phyloP scores from a whole-genome alignment of 192 early-diverging fungal species.

The Globomyces pollinis-pini region DNA sequence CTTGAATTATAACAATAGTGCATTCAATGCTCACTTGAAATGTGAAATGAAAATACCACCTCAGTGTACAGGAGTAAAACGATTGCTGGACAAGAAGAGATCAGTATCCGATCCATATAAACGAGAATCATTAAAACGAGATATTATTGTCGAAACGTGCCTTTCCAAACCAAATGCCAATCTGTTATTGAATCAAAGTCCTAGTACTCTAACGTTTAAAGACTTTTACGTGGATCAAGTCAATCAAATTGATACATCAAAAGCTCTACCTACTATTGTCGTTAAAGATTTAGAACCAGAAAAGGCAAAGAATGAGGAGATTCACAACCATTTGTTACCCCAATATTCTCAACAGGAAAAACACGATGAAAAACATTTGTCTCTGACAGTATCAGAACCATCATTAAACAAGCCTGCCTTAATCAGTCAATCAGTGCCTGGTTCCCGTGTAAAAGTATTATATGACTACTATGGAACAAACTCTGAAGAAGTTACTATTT shows the following conservation, averaged over 20 bases:
- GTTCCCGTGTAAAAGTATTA: no score
- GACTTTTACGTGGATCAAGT: no score
- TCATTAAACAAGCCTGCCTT: background rate
- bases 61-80: conserved; percentile 51
- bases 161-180: background rate
- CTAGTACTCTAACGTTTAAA: no score
- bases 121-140: background rate
- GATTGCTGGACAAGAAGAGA: conserved; percentile 8
- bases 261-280: no score
- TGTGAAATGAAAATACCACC: conserved; percentile 74
- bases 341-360: background rate
- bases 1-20: conserved; percentile 35
- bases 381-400: background rate
- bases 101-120: background rate
- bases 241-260: background rate
- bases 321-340: background rate
- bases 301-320: background rate
- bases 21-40: conserved; percentile 68
- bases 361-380: background rate
- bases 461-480: conserved; percentile 9
- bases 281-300: background rate
- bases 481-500: conserved; percentile 8
- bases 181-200: no score
- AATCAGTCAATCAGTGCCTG: background rate
- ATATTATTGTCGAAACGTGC: background rate